These are phyloP conservation scores for Pilatotrama ljubarskyi DNA, from an alignment of 768 basidiomycete genomes.

Conservation along the genomic window DNA sequence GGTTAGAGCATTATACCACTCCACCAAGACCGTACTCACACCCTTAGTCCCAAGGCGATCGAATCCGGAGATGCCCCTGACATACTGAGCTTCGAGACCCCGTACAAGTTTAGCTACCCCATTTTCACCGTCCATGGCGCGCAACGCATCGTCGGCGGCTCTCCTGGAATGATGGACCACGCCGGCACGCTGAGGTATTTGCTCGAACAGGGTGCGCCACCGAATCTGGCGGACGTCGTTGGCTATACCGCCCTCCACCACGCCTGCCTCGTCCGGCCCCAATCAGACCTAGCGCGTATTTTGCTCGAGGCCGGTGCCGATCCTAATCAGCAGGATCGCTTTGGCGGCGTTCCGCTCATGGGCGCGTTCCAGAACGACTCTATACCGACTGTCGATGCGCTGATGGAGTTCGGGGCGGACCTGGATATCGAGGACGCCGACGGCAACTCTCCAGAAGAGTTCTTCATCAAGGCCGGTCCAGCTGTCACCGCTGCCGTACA, in stretches of 20 bases:
- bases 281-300: slow-evolving; percentile 36
- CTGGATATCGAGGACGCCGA: slow-evolving; percentile 43
- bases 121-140: slow-evolving; percentile 19
- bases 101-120: slow-evolving; percentile 22
- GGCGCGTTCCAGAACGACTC: slow-evolving; percentile 7
- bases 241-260: slow-evolving; percentile 55
- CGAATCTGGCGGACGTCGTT: slow-evolving; percentile 45
- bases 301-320: slow-evolving; percentile 50
- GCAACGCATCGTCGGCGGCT: slow-evolving; percentile 10
- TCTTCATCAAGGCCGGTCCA: slow-evolving; percentile 41
- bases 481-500: slow-evolving; percentile 44
- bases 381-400: slow-evolving; percentile 36
- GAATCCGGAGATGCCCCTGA: slow-evolving; percentile 20
- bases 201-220: slow-evolving; percentile 41
- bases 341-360: slow-evolving; percentile 45
- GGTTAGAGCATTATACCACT: background rate
- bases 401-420: slow-evolving; percentile 53
- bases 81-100: slow-evolving; percentile 21
- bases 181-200: slow-evolving; percentile 42
- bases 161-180: slow-evolving; percentile 23
- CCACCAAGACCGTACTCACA: background rate
- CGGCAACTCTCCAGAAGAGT: slow-evolving; percentile 34
- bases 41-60: slow-evolving; percentile 2
- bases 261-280: slow-evolving; percentile 34
- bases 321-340: slow-evolving; percentile 49